Conservation (phyloP, 2,329 filamentous ascomycete genomes). For the Macrophomina pseudophaseolina region DNA sequence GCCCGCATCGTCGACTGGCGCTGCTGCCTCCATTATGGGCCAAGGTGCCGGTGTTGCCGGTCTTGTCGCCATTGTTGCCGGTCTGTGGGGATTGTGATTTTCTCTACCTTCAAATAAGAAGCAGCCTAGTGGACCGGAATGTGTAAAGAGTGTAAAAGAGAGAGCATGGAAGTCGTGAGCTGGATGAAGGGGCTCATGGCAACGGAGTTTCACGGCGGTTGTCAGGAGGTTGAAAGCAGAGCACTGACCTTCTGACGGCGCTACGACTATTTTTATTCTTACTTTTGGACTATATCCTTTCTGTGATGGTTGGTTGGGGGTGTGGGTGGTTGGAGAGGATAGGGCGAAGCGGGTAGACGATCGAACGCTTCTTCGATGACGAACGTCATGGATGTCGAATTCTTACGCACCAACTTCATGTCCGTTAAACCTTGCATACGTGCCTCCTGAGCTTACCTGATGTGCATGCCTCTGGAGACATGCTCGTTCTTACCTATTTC, state of each 20-base stretch:
- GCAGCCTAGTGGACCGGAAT: too few species aligned
- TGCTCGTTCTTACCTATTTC: not conserved
- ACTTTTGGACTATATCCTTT: not conserved
- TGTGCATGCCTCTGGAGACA: not conserved
- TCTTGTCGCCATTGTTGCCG: conserved; percentile 13
- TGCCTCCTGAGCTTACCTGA: not conserved
- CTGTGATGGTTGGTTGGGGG: not conserved
- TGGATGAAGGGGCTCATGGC: too few species aligned
- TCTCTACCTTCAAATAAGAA: too few species aligned
- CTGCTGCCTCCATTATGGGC: conserved; percentile 34
- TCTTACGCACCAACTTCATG: not conserved
- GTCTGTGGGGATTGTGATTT: conserved; percentile 18
- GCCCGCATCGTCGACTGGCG: conserved; percentile 25
- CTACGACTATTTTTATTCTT: not conserved
- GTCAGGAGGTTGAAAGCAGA: not conserved
- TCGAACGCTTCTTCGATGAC: not conserved
- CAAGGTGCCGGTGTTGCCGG: conserved; percentile 11
- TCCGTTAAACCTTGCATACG: not conserved
- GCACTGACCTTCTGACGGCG: conserved; percentile 2
- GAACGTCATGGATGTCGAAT: not conserved
- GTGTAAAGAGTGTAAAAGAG: too few species aligned
- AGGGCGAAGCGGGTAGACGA: not conserved
- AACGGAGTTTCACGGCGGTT: not conserved
- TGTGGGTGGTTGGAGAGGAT: too few species aligned
- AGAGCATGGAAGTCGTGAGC: too few species aligned